Conservation (phyloP, 1,139 yeast species). For the Taphrina deformans region DNA sequence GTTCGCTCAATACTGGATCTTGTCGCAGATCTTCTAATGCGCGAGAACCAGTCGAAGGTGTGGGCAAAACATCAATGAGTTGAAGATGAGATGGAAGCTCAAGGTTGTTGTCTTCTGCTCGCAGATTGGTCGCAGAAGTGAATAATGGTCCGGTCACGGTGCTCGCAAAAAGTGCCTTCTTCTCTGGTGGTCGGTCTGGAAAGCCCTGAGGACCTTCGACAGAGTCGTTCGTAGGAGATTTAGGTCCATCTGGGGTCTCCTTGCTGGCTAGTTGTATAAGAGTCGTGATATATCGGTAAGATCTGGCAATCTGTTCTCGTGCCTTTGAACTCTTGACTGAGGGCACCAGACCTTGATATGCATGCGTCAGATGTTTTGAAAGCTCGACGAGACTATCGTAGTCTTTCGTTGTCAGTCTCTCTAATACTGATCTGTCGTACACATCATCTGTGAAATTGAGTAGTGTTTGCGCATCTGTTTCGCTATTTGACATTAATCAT, state of each 20-base stretch:
- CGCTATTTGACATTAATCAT: background rate
- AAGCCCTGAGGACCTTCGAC: background rate
- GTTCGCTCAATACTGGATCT: background rate
- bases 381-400: background rate
- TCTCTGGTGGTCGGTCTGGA: background rate
- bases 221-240: background rate
- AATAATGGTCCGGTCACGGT: slow-evolving; percentile 6
- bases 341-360: background rate
- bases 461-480: background rate
- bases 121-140: slow-evolving; percentile 1
- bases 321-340: background rate
- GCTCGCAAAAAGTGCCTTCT: slow-evolving; percentile 11
- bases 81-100: background rate
- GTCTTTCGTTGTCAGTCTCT: background rate
- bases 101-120: background rate
- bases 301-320: background rate
- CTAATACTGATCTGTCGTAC: background rate
- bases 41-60: background rate
- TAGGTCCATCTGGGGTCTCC: background rate
- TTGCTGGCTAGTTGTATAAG: background rate
- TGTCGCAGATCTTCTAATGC: background rate
- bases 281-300: background rate
- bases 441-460: background rate
- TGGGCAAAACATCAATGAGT: background rate
- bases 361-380: background rate